Evolutionary conservation across 2,329 filamentous ascomycete genomes (phyloP).

Genomic region (Paracoccidioides brasiliensis): DNA sequence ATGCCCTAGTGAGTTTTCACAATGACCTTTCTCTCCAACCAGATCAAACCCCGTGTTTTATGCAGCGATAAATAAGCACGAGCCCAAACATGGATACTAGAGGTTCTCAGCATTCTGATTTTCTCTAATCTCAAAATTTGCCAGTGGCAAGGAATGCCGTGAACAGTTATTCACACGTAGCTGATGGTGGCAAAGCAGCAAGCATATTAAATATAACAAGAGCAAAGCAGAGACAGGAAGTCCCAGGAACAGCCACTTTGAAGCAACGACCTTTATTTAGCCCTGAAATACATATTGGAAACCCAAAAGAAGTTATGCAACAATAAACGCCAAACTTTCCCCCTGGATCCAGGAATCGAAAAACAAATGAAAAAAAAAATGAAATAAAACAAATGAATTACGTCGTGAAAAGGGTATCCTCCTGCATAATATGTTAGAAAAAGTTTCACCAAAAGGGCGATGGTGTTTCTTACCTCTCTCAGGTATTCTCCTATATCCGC

Average conservation of each 20-base stretch:
- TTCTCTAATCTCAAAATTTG: too few species aligned
- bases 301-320: not conserved
- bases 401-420: conserved; percentile 51
- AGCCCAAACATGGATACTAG: too few species aligned
- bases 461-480: conserved; percentile 45
- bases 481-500: conserved; percentile 91
- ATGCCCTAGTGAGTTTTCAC: too few species aligned
- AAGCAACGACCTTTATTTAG: not conserved
- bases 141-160: too few species aligned
- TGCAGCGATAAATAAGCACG: too few species aligned
- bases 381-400: not conserved
- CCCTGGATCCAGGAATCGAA: not conserved
- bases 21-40: too few species aligned
- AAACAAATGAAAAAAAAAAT: not conserved
- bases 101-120: too few species aligned
- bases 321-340: not conserved
- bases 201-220: too few species aligned
- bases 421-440: conserved; percentile 21
- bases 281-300: not conserved
- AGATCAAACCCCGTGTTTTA: too few species aligned
- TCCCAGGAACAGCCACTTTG: not conserved
- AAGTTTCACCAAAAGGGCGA: not conserved
- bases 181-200: too few species aligned
- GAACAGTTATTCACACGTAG: too few species aligned
- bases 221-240: too few species aligned